Percentiles rank a stretch among this genome's conserved stretches.
phyloP scores from a whole-genome alignment of 495 filamentous ascomycete genomes.

The Bacidia rubella region DNA sequence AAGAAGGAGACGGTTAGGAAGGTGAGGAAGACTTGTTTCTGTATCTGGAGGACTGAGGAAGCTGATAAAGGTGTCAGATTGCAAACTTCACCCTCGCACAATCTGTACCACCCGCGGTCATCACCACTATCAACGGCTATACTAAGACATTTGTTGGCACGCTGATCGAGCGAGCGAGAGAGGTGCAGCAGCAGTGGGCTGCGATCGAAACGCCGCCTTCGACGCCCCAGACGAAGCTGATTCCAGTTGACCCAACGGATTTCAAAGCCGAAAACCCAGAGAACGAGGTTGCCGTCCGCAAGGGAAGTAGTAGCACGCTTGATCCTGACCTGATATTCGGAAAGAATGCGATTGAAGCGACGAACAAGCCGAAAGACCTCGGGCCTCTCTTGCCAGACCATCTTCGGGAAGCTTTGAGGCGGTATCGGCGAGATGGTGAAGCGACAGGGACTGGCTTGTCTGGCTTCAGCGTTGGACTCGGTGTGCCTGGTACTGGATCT shows the following conservation, averaged over 20 bases:
- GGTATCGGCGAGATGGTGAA: slow-evolving; percentile 51
- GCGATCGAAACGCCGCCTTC: slow-evolving; percentile 19
- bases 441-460: slow-evolving; percentile 60
- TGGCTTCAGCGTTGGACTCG: slow-evolving; percentile 56
- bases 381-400: slow-evolving; percentile 73
- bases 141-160: slow-evolving; percentile 77
- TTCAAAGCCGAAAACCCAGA: slow-evolving; percentile 8
- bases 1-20: slow-evolving; percentile 44
- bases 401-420: slow-evolving; percentile 61
- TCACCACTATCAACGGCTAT: slow-evolving; percentile 65
- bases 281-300: slow-evolving; percentile 5
- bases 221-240: slow-evolving; percentile 14
- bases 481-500: slow-evolving; percentile 47
- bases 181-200: slow-evolving; percentile 57
- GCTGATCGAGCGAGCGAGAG: slow-evolving; percentile 65
- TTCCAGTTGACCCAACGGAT: slow-evolving; percentile 13
- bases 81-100: slow-evolving; percentile 83
- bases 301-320: not conserved
- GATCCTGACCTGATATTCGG: not conserved
- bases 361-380: slow-evolving; percentile 34
- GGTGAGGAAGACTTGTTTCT: slow-evolving; percentile 6
- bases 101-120: slow-evolving; percentile 64
- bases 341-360: not conserved
- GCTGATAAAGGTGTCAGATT: slow-evolving; percentile 31
- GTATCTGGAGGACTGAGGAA: not conserved